A percentile compares a stretch with the other conserved stretches of the same genome.
phyloP scores from a whole-genome alignment of 192 early-diverging fungal species.

The Coemansia sp. region DNA sequence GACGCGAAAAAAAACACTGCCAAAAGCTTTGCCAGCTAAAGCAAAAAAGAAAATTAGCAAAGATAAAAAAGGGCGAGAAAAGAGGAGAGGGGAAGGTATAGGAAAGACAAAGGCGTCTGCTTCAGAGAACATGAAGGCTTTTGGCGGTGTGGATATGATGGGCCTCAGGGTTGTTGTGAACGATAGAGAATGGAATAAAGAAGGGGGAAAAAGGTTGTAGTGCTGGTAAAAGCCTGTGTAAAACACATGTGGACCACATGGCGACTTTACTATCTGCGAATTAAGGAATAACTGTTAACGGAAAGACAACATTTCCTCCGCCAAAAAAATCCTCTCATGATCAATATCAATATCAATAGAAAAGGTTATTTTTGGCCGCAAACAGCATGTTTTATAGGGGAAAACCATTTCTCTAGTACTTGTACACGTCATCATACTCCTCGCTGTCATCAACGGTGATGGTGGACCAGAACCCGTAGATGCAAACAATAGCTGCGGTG shows the following conservation, averaged over 20 bases:
- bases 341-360: too few species aligned
- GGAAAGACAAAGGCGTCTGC: too few species aligned
- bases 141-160: too few species aligned
- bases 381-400: too few species aligned
- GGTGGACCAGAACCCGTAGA: conserved; percentile 59
- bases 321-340: too few species aligned
- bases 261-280: not conserved
- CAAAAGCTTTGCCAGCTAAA: not conserved
- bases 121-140: too few species aligned
- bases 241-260: not conserved
- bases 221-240: too few species aligned
- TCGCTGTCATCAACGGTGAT: conserved; percentile 58
- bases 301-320: too few species aligned
- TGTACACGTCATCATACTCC: conserved; percentile 47
- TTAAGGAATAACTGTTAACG: not conserved
- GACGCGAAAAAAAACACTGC: not conserved
- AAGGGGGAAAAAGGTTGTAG: too few species aligned
- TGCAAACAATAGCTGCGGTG: conserved; percentile 41
- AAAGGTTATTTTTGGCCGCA: too few species aligned
- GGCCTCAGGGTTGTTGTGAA: too few species aligned
- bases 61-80: not conserved
- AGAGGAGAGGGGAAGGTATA: not conserved
- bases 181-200: too few species aligned
- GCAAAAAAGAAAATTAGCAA: not conserved
- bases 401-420: conserved; percentile 27